Evolutionary conservation across 2,329 filamentous ascomycete species (phyloP), one percentile per base, ranked within the genome.

Genomic region (Fusarium sp.): DNA sequence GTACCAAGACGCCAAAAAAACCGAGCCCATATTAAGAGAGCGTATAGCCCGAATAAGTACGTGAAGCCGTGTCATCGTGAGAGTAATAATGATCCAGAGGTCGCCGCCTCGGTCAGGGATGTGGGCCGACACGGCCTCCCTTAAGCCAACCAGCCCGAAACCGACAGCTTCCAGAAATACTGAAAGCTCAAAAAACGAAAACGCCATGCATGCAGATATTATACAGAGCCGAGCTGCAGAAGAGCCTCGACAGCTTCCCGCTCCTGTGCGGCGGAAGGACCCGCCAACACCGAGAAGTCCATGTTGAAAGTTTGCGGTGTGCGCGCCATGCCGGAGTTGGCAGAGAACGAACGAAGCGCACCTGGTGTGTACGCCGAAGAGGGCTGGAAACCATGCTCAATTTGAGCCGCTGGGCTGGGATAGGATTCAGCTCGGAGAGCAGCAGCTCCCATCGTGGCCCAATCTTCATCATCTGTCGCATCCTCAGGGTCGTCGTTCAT

Each of bases 381-480:
- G 50, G 76, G 72, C 10, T 69, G 63, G 48, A 71, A 51, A 79
- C 84, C 78, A 72, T 80, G 75, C 82, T 82, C 76, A 80, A 89
- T 82, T 81, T 87, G 80, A 85, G 90, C 81, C 58, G 85, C 82
- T 10, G 79, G 86, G 74, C 81, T 86, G 57, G 86, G 85, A 75
- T 90, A 90, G 9, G 88, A 90, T 50, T 86, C 86, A 63, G 88
- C 87, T 70, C 94, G 90, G 72, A 98, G 87, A 71, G 93, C 93
- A 57, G 92, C 93, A 30, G 94, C 93, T 57, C 94, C 95, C 67
- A 97, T 92, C 55, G 92, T 89, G 48, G 92, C 93, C 94, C 95
- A 98, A 81, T 98, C 94, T 80, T 98, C 95, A 78, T 98, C 93
- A 78, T 98, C 96, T 25, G 96, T 98, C 63, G 93, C 88, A 77